Conservation (phyloP, 176 grass and related monocot species). For the Zoysia japonica region DNA sequence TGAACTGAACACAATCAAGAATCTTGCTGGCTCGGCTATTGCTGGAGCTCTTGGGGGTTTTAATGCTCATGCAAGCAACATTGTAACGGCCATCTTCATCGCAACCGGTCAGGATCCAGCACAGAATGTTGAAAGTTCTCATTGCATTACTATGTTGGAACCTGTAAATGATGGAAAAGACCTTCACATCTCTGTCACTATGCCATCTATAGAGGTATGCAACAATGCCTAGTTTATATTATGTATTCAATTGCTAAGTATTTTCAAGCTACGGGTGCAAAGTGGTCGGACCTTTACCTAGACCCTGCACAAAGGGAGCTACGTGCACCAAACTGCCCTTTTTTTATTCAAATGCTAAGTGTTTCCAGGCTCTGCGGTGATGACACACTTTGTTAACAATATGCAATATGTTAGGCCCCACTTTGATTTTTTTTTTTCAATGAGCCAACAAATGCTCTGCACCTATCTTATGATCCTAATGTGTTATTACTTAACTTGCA, state of each 20-base stretch:
- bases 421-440: constrained; percentile 31
- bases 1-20: constrained; percentile 94
- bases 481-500: constrained; percentile 10
- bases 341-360: background rate
- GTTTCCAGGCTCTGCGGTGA: constrained; percentile 5
- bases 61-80: constrained; percentile 96
- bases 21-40: constrained; percentile 86
- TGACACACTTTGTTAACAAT: background rate
- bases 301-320: no score
- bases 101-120: constrained; percentile 96
- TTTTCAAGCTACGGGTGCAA: no score
- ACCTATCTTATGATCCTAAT: constrained; percentile 30
- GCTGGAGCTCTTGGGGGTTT: constrained; percentile 93
- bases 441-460: constrained; percentile 7
- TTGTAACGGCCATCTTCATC: constrained; percentile 90
- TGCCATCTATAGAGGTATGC: constrained; percentile 97
- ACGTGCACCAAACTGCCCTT: no score
- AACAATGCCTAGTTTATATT: background rate
- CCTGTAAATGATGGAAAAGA: constrained; percentile 78
- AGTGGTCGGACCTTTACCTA: no score
- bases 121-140: constrained; percentile 94
- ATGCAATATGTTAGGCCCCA: constrained; percentile 4
- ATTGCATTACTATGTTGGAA: constrained; percentile 98
- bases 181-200: constrained; percentile 94
- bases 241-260: no score